Conservation (phyloP, 106 monocot species). For the Narthecium ossifragum region DNA sequence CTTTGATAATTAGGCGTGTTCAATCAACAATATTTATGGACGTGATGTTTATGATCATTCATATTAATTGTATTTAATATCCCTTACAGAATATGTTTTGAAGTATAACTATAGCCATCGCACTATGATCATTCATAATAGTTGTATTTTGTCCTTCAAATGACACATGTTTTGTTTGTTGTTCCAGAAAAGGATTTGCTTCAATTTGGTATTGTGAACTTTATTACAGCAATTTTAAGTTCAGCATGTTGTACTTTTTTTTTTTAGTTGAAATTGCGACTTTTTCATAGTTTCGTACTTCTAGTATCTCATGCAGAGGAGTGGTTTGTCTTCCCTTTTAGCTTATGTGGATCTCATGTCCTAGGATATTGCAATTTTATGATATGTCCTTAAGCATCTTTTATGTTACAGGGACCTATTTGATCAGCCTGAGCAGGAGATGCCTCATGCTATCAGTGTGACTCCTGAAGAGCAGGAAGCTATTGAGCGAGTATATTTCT, state of each 20-base stretch:
- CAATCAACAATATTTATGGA: neutral
- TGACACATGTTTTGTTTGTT: too few relatives aligned
- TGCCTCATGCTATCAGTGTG: constrained; percentile 72
- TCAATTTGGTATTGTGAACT: too few relatives aligned
- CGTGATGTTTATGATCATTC: too few relatives aligned
- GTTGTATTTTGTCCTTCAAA: too few relatives aligned
- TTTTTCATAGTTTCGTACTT: neutral
- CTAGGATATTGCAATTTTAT: neutral
- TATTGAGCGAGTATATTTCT: constrained; percentile 54
- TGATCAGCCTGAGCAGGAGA: constrained; percentile 75
- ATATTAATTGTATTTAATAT: too few relatives aligned
- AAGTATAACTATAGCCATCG: too few relatives aligned
- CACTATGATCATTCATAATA: too few relatives aligned
- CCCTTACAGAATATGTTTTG: too few relatives aligned
- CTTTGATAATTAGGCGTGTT: too few relatives aligned
- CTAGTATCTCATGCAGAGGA: neutral
- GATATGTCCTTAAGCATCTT: neutral
- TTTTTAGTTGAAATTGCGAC: neutral
- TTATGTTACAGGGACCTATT: constrained; percentile 70
- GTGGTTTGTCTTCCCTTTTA: neutral
- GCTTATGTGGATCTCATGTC: too few relatives aligned
- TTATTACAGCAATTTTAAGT: neutral
- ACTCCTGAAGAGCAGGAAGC: constrained; percentile 85
- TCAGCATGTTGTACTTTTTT: neutral
- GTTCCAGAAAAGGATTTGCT: too few relatives aligned